These are phyloP conservation scores for Lodderomyces jiufengensis DNA, from an alignment of 1,139 yeast genomes.

Conservation along the genomic window DNA sequence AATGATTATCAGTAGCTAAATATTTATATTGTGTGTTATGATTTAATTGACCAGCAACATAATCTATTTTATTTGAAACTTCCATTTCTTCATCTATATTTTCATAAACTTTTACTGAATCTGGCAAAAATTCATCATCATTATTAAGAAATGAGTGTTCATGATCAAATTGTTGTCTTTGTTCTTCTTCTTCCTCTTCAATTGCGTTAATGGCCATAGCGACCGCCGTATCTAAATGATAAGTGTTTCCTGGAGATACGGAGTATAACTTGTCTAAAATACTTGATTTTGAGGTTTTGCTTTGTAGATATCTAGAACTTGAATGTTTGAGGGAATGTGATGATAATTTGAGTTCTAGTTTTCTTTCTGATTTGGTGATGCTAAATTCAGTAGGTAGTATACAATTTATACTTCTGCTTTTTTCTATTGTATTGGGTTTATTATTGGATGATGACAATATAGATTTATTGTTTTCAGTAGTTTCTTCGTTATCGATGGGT, in stretches of 20 bases:
- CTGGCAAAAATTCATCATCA: constrained; percentile 14
- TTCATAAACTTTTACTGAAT: constrained; percentile 10
- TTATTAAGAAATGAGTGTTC: too few species aligned
- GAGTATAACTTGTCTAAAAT: constrained; percentile 37
- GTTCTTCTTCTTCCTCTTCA: constrained; percentile 3
- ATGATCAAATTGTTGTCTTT: too few species aligned
- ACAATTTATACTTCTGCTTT: too few species aligned
- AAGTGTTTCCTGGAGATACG: constrained; percentile 40
- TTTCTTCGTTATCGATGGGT: not conserved
- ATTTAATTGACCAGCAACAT: not conserved
- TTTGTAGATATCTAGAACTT: too few species aligned
- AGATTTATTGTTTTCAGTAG: not conserved
- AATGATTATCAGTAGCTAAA: too few species aligned
- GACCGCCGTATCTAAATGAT: constrained; percentile 30
- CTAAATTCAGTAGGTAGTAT: too few species aligned
- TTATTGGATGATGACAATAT: not conserved
- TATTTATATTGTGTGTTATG: too few species aligned
- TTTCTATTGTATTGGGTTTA: not conserved
- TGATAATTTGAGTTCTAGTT: too few species aligned
- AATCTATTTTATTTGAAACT: not conserved
- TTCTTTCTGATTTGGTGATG: too few species aligned
- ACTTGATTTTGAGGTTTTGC: constrained; percentile 23
- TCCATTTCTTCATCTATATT: constrained; percentile 7
- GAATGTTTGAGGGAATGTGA: too few species aligned
- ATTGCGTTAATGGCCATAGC: constrained; percentile 24